Base-by-base conservation (phyloP, 257 asterid genomes). In the Voacanga thouarsii region DNA sequence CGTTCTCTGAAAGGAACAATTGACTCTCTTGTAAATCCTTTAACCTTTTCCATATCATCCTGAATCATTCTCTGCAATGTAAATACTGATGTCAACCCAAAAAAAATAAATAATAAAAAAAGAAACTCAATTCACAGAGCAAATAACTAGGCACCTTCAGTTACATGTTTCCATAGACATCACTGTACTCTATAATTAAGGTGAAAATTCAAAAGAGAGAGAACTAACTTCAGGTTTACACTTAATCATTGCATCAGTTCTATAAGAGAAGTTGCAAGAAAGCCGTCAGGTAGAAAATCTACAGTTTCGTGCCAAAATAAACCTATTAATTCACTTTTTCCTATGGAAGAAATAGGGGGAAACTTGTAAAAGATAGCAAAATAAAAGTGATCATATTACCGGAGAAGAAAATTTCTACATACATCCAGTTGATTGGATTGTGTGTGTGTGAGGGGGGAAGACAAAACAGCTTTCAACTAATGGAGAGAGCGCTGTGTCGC, bases 11-110 rank as follows among this genome's bases (percentile, higher is more conserved):
- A 94, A 18, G 97, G 86, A 79, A 87, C 84, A 12, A 15, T 74
- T 43, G 98, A 88, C 39, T 88, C 97, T 79, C 88, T 88, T 8
- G 91, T 78, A 65, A 89, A 94, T 61, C 97, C 97, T 84, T 79
- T 92, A 76, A 88, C 90, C 82, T 85, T 88, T 81, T 94, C 98
- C 82, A 77, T 80, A 15, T 90, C 96, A 71, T 94, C 96, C 5
- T 90, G 92, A 7, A 92, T 64, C 81, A 94, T 72, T 83, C 65
- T 90, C 98, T 93, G 92, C 74, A 71, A 37, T 12, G 73, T 12
- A 71, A 43, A 21, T 59, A 50, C 12, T 12, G 33, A 64, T 53
- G 55, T 60, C 37, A 12, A 33, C 6, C 37, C n/a, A n/a, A 33
- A 33, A 33, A 33, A 33, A 33, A 33, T 33, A 33, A 33, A n/a